A percentile compares a stretch with the other conserved stretches of the same genome.
phyloP scores from a whole-genome alignment of 2,329 filamentous ascomycete species.

The Trichophaea hybrida region DNA sequence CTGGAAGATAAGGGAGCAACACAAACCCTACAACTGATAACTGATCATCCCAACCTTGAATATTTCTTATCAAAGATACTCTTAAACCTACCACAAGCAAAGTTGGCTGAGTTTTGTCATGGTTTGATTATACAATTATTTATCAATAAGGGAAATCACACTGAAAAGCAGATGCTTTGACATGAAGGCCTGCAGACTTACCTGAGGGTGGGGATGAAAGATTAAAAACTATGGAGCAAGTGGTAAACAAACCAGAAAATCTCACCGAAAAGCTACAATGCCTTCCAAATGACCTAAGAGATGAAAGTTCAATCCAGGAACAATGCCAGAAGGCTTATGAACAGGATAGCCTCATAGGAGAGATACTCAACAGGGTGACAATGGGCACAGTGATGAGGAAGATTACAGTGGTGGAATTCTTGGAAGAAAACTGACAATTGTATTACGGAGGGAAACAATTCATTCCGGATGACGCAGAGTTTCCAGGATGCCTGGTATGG shows the following conservation, averaged over 20 bases:
- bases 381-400: neutral
- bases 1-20: conserved; percentile 17
- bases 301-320: no score
- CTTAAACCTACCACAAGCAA: conserved; percentile 24
- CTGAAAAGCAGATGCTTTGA: conserved; percentile 9
- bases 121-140: conserved; percentile 24
- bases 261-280: neutral
- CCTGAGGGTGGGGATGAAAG: conserved; percentile 13
- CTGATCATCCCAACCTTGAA: conserved; percentile 27
- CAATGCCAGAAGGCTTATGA: neutral
- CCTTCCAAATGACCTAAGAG: neutral
- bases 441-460: neutral
- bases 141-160: conserved; percentile 11
- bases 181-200: conserved; percentile 13
- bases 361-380: neutral
- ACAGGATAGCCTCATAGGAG: neutral
- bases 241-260: conserved; percentile 1
- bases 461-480: neutral
- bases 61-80: conserved; percentile 26
- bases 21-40: conserved; percentile 18
- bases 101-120: conserved; percentile 24
- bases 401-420: neutral
- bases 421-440: neutral
- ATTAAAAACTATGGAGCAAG: neutral
- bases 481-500: neutral